Evolutionary conservation across 2,329 filamentous ascomycete genomes (phyloP).

Genomic region (Chaetomium olivaceum): DNA sequence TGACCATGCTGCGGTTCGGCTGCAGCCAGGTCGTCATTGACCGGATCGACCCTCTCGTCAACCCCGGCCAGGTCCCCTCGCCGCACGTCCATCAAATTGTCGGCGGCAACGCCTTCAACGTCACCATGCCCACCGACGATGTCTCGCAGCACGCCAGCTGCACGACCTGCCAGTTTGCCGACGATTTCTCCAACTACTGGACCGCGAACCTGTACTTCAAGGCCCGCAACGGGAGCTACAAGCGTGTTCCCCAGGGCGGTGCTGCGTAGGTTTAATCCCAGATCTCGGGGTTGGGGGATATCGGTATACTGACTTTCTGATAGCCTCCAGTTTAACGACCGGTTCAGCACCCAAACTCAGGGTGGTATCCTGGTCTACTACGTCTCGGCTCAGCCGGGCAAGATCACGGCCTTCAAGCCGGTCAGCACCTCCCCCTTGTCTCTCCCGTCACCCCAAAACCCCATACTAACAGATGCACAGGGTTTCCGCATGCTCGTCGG

Average conservation of each 20-base stretch:
- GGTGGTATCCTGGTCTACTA: conserved; percentile 51
- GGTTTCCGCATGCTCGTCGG: conserved; percentile 53
- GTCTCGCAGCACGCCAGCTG: conserved; percentile 42
- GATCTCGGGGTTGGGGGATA: no score
- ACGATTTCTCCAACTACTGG: conserved; percentile 43
- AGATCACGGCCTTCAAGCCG: conserved; percentile 49
- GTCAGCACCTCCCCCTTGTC: conserved; percentile 38
- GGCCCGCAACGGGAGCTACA: conserved; percentile 41
- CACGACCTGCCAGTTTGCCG: conserved; percentile 44
- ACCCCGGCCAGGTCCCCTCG: conserved; percentile 50
- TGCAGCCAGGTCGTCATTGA: conserved; percentile 54
- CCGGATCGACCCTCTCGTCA: conserved; percentile 41
- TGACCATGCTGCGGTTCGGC: conserved; percentile 36
- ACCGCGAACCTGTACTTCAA: conserved; percentile 41
- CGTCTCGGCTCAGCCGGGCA: conserved; percentile 44
- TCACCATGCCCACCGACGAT: conserved; percentile 43
- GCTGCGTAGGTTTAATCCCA: conserved; percentile 45
- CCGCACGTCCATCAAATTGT: conserved; percentile 59
- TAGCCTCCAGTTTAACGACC: conserved; percentile 44
- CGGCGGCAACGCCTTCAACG: conserved; percentile 50
- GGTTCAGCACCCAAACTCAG: conserved; percentile 44
- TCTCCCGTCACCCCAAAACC: not conserved
- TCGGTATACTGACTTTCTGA: not conserved
- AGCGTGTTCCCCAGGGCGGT: conserved; percentile 48
- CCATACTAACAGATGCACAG: conserved; percentile 28